Base-by-base conservation (phyloP, 352 stramenopile species). In the Phytopythium montanum region DNA sequence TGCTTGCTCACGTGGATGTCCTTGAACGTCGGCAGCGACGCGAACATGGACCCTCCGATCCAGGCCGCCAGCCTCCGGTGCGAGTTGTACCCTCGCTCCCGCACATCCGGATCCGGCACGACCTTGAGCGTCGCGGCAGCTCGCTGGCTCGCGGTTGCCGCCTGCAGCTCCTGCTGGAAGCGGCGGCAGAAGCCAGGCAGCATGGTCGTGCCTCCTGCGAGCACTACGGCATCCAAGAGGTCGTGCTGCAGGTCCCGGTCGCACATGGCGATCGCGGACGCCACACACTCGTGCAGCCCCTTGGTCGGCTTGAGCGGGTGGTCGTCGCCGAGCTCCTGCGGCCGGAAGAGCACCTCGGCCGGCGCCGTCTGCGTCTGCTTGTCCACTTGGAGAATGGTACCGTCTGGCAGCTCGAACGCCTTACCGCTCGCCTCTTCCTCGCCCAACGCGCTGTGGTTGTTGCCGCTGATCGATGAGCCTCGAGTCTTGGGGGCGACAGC, bases 241-340 rank as follows among this genome's bases (percentile, higher is more conserved):
- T 96, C 87, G 16, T 70, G 80, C 65, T 93, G 85, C 9, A 93
- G 70, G 65, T 94, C 85, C 63, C 87, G 88, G 66, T 95, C 85
- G 34, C 86, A 95, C 83, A 93, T 92, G 44, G 59, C 65, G 50
- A 98, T 96, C 54, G 88, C 79, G n/a, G 91, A 75, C 18, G 71
- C 73, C 4, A 75, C 79, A 38, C 79, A 73, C 79, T 86, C 97
- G 84, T 89, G 98, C 66, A 89, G 87, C 67, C 76, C 76, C 56
- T 86, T 88, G 2, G 61, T 71, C 0, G 76, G 72, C 5, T 72
- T 69, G 33, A 69, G 51, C 5, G 90, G 85, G 63, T 97, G 97
- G 69, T 99, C 97, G 54, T 98, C 93, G 48, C 97, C 89, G 25
- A 97, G 75, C 44, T 98, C 73, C 13, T 85, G 79, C 1, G 90